phyloP scores from a whole-genome alignment of 2,329 filamentous ascomycete genomes.

The Onygenales sp. region DNA sequence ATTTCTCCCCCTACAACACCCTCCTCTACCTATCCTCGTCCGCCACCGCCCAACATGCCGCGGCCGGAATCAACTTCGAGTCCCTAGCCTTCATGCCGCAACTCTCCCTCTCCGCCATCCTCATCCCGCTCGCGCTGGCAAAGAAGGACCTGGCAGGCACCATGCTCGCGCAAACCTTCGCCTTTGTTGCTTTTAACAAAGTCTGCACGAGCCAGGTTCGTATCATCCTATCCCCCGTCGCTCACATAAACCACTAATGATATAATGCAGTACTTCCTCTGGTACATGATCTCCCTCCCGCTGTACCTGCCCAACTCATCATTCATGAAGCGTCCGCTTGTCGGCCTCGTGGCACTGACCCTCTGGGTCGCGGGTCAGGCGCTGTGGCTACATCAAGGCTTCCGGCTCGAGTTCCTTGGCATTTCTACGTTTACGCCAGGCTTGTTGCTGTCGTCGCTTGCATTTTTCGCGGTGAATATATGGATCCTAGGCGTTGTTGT shows the following conservation, averaged over 20 bases:
- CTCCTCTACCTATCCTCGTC: slow-evolving; percentile 80
- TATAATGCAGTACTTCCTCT: slow-evolving; percentile 77
- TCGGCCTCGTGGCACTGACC: slow-evolving; percentile 56
- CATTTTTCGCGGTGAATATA: slow-evolving; percentile 77
- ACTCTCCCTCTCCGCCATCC: slow-evolving; percentile 64
- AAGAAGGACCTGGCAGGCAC: slow-evolving; percentile 72
- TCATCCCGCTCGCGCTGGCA: slow-evolving; percentile 66
- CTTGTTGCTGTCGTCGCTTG: slow-evolving; percentile 63
- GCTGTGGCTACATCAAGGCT: slow-evolving; percentile 67
- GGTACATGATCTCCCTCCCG: slow-evolving; percentile 91
- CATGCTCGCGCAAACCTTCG: slow-evolving; percentile 92
- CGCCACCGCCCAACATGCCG: slow-evolving; percentile 26
- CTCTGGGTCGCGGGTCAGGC: slow-evolving; percentile 72
- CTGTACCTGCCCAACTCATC: slow-evolving; percentile 79
- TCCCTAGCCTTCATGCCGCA: slow-evolving; percentile 85
- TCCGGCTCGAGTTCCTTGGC: slow-evolving; percentile 69
- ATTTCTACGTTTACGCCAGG: slow-evolving; percentile 76
- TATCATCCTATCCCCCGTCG: slow-evolving; percentile 4
- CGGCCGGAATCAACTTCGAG: slow-evolving; percentile 45
- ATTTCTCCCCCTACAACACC: slow-evolving; percentile 94
- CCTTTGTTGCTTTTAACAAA: slow-evolving; percentile 97
- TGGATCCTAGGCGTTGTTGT: slow-evolving; percentile 81
- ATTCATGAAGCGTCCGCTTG: slow-evolving; percentile 48
- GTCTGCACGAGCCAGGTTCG: slow-evolving; percentile 93
- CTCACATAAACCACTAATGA: slow-evolving; percentile 1